Evolutionary conservation across 495 filamentous ascomycete genomes (phyloP).

Genomic region (Melanomma pulvis-pyrius): DNA sequence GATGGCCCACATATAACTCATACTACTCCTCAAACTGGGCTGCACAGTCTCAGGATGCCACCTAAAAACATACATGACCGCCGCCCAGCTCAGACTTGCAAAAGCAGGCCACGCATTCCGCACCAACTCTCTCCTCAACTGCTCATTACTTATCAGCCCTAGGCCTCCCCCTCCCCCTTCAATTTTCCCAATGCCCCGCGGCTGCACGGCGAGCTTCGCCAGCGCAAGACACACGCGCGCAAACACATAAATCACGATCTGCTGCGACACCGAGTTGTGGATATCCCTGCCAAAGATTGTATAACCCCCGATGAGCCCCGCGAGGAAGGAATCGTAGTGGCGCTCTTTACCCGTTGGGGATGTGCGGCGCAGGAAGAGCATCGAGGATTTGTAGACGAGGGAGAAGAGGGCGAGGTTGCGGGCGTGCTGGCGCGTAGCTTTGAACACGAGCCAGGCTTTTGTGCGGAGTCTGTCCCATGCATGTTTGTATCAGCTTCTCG

Average conservation of each 20-base stretch:
- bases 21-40: slow-evolving; percentile 88
- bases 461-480: slow-evolving; percentile 64
- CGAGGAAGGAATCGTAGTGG: slow-evolving; percentile 80
- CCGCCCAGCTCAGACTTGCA: slow-evolving; percentile 83
- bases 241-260: slow-evolving; percentile 98
- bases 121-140: slow-evolving; percentile 56
- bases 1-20: slow-evolving; percentile 93
- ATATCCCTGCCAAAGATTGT: slow-evolving; percentile 83
- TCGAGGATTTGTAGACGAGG: slow-evolving; percentile 79
- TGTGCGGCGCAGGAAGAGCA: slow-evolving; percentile 69
- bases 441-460: slow-evolving; percentile 75
- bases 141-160: slow-evolving; percentile 46
- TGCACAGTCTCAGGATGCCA: slow-evolving; percentile 90
- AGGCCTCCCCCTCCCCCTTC: slow-evolving; percentile 47
- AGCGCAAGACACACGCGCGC: slow-evolving; percentile 83
- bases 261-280: slow-evolving; percentile 83
- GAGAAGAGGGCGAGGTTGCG: slow-evolving; percentile 90
- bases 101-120: slow-evolving; percentile 87
- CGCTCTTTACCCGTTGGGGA: slow-evolving; percentile 65
- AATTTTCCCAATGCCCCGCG: slow-evolving; percentile 45
- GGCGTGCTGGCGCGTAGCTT: slow-evolving; percentile 88
- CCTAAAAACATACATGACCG: slow-evolving; percentile 93
- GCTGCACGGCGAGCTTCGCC: slow-evolving; percentile 78
- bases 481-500: not conserved
- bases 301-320: slow-evolving; percentile 91